Evolutionary conservation across 78 protist species (phyloP).

Genomic region (Cavenderia fasciculata): DNA sequence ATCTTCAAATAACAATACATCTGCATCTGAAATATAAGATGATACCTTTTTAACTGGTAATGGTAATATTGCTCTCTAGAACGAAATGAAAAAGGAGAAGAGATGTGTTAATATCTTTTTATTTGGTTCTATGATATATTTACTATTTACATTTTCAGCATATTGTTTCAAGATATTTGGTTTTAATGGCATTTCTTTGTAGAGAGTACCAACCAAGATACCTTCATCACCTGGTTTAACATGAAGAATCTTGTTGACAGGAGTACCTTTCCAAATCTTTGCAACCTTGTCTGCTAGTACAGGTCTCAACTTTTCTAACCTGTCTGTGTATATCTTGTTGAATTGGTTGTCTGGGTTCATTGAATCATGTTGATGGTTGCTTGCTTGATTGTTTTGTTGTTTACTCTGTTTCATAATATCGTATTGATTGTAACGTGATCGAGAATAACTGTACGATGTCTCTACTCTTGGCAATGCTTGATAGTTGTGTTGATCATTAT

Average conservation of each 20-base stretch:
- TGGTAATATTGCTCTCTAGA: conserved; percentile 73
- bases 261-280: background rate
- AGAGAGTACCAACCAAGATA: conserved; percentile 67
- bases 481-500: no score
- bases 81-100: no score
- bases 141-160: conserved; percentile 53
- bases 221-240: conserved; percentile 67
- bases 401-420: background rate
- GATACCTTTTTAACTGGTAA: conserved; percentile 21
- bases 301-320: conserved; percentile 51
- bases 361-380: background rate
- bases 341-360: conserved; percentile 17
- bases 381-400: background rate
- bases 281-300: background rate
- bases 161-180: conserved; percentile 70
- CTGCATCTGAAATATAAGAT: conserved; percentile 25
- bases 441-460: background rate
- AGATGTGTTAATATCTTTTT: no score
- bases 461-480: background rate
- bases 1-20: conserved; percentile 74
- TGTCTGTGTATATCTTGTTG: conserved; percentile 21
- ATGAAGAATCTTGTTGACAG: conserved; percentile 61
- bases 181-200: conserved; percentile 76
- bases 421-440: background rate
- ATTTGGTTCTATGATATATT: no score